Evolutionary conservation across 441 rosid genomes (phyloP).

Genomic region (Pelargonium cotyledonis): DNA sequence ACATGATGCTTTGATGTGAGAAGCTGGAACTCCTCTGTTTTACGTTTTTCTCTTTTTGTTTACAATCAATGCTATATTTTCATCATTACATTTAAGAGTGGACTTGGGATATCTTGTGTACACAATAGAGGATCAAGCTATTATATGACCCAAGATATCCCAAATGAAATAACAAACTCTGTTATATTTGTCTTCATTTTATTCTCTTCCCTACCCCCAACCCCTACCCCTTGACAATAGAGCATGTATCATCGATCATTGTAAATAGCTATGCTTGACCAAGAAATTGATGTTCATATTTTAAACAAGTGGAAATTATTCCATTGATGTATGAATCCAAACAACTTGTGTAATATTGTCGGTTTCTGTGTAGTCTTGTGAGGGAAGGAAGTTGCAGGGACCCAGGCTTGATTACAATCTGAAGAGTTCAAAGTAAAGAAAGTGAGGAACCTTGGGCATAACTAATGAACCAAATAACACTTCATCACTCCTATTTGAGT

Average conservation of each 20-base stretch:
- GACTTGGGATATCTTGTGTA: conserved; percentile 27
- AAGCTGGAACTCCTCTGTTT: background rate
- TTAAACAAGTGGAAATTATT: no score
- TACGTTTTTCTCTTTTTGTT: no score
- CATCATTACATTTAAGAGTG: conserved; percentile 14
- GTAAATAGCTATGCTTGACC: conserved; percentile 24
- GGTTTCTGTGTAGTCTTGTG: no score
- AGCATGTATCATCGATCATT: conserved; percentile 6
- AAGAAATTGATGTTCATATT: conserved; percentile 11
- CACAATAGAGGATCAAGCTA: conserved; percentile 22
- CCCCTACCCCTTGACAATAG: background rate
- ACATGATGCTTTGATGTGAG: background rate
- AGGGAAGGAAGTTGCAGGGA: no score
- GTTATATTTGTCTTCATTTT: conserved; percentile 14
- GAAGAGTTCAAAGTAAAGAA: no score
- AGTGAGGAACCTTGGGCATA: no score
- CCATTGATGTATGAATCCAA: no score
- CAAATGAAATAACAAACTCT: conserved; percentile 19
- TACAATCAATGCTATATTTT: conserved; percentile 6
- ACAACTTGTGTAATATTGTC: no score
- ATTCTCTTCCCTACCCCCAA: no score
- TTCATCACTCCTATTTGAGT: no score
- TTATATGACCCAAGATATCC: conserved; percentile 14
- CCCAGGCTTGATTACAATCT: no score
- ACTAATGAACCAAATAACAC: no score